Percentiles rank a stretch among this genome's conserved stretches.
These are phyloP conservation scores for Hanseniaspora pseudoguilliermondii DNA, from an alignment of 805 yeast genomes.

Conservation along the genomic window DNA sequence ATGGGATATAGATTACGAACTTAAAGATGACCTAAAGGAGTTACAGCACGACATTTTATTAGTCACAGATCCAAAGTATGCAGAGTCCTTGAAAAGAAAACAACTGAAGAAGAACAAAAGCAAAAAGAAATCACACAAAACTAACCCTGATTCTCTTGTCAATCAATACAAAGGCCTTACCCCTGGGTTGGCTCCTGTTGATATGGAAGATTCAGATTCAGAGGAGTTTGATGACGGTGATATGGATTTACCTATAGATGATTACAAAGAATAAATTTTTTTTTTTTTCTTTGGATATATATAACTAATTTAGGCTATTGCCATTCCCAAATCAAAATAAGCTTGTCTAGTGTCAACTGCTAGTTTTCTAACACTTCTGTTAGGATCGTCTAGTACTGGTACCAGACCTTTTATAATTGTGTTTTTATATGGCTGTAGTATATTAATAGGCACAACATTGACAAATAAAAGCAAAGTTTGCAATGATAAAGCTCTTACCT, in stretches of 20 bases:
- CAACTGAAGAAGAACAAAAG: constrained; percentile 15
- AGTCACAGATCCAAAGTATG: constrained; percentile 29
- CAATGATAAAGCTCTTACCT: constrained; percentile 45
- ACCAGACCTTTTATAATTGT: constrained; percentile 37
- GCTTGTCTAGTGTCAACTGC: constrained; percentile 72
- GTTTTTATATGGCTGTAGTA: constrained; percentile 40
- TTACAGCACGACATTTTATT: constrained; percentile 33
- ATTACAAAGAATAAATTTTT: constrained; percentile 4
- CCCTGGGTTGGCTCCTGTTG: constrained; percentile 80
- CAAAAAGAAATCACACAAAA: constrained; percentile 22
- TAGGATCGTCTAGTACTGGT: constrained; percentile 55
- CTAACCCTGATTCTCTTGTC: constrained; percentile 21
- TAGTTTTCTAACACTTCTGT: constrained; percentile 59
- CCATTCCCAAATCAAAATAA: constrained; percentile 44
- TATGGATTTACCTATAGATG: neutral
- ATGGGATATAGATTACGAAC: constrained; percentile 31
- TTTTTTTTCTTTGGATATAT: neutral
- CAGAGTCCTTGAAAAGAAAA: constrained; percentile 27
- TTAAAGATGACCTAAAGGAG: constrained; percentile 31
- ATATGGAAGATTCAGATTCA: constrained; percentile 42
- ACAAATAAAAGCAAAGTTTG: constrained; percentile 43
- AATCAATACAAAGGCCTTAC: constrained; percentile 46
- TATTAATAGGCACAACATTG: constrained; percentile 28
- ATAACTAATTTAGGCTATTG: constrained; percentile 22
- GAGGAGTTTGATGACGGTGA: constrained; percentile 21